Conservation (phyloP, 768 basidiomycete species). For the Sistotremastrum suecicum region DNA sequence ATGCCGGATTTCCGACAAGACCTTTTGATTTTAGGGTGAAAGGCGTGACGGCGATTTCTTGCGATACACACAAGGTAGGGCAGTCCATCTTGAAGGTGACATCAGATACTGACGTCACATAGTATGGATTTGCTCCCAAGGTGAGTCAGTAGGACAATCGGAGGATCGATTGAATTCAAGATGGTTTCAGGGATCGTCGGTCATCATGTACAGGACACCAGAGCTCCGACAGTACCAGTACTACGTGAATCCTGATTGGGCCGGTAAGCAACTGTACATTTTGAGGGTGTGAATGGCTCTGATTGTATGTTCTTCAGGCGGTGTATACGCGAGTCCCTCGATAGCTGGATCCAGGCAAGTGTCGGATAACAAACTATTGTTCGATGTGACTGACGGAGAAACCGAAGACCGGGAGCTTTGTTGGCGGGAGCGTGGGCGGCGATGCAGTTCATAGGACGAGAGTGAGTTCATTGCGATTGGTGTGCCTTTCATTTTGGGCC, state of each 20-base stretch:
- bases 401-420: conserved; percentile 67
- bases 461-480: conserved; percentile 31
- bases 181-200: conserved; percentile 60
- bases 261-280: conserved; percentile 29
- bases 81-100: background rate
- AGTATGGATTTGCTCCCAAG: conserved; percentile 95
- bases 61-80: conserved; percentile 85
- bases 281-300: conserved; percentile 1
- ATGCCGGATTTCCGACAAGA: conserved; percentile 52
- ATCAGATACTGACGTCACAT: conserved; percentile 6
- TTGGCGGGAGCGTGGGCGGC: conserved; percentile 96
- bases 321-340: conserved; percentile 82
- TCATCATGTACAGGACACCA: conserved; percentile 84
- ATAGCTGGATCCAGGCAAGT: conserved; percentile 79
- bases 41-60: conserved; percentile 90
- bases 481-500: conserved; percentile 3
- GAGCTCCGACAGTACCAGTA: conserved; percentile 74
- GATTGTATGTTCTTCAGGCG: conserved; percentile 33
- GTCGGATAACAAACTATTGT: background rate
- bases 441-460: conserved; percentile 82
- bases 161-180: background rate
- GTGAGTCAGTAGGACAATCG: conserved; percentile 19
- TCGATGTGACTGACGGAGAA: conserved; percentile 1
- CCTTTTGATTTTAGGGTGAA: conserved; percentile 85
- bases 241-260: conserved; percentile 72